These are phyloP conservation scores for Fusarium brachygibbosum DNA, from an alignment of 2,329 filamentous ascomycete species.

Conservation along the genomic window DNA sequence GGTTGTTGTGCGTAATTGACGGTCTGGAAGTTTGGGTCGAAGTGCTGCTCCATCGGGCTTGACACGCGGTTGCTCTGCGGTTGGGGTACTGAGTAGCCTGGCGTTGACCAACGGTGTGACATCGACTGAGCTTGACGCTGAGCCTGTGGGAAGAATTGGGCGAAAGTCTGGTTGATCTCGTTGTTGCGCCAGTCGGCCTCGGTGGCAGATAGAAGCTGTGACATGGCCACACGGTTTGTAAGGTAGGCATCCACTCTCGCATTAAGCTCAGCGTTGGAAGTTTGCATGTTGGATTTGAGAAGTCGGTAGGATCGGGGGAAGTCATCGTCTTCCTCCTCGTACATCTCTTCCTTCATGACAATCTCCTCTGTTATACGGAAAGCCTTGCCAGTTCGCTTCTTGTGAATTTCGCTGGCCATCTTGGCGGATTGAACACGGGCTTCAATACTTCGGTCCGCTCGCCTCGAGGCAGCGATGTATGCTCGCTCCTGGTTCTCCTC, in stretches of 20 bases:
- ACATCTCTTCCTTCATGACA: conserved; percentile 93
- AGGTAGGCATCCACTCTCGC: conserved; percentile 67
- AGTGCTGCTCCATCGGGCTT: conserved; percentile 35
- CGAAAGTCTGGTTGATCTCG: conserved; percentile 63
- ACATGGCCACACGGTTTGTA: conserved; percentile 60
- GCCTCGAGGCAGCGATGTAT: conserved; percentile 90
- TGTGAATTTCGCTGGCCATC: conserved; percentile 91
- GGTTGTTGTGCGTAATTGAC: conserved; percentile 42
- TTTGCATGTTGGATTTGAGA: conserved; percentile 73
- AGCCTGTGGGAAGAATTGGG: conserved; percentile 60
- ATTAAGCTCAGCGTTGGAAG: conserved; percentile 71
- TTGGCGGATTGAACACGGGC: conserved; percentile 89
- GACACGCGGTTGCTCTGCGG: conserved; percentile 22
- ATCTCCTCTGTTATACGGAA: conserved; percentile 88
- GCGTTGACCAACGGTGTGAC: conserved; percentile 43
- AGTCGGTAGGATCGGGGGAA: conserved; percentile 75
- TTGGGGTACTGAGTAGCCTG: conserved; percentile 32
- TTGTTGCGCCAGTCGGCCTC: conserved; percentile 59
- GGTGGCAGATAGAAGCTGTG: conserved; percentile 55
- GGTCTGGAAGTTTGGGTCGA: conserved; percentile 44
- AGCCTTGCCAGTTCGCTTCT: conserved; percentile 84
- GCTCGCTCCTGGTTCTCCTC: conserved; percentile 89
- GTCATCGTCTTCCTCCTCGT: conserved; percentile 93
- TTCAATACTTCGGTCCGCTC: conserved; percentile 88
- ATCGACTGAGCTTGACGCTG: conserved; percentile 47